Conservation (phyloP, 1,139 yeast species). For the Nakaseomyces nivariensis region DNA sequence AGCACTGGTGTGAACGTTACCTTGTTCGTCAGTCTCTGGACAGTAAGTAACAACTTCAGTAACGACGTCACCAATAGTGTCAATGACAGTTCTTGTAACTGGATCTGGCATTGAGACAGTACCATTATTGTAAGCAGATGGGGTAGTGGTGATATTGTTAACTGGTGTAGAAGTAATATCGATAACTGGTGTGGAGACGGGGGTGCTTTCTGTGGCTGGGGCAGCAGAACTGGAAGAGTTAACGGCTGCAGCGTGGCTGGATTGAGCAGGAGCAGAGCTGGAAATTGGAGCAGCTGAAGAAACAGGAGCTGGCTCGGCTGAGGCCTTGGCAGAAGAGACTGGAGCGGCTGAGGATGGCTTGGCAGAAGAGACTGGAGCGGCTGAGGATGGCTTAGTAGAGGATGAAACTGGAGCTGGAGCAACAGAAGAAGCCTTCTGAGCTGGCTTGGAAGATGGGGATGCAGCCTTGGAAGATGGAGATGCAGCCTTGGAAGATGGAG, state of each 20-base stretch:
- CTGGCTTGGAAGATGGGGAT: slow-evolving; percentile 26
- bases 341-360: background rate
- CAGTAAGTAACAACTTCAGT: slow-evolving; percentile 1
- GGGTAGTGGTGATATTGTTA: background rate
- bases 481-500: slow-evolving; percentile 7
- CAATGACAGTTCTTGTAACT: background rate
- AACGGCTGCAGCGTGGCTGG: background rate
- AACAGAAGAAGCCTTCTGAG: slow-evolving; percentile 21
- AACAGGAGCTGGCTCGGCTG: too few relatives aligned
- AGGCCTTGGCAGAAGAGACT: background rate
- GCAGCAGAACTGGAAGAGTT: background rate
- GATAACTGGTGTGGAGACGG: background rate
- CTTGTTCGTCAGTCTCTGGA: background rate
- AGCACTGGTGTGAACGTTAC: background rate
- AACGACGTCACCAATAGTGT: background rate
- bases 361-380: slow-evolving; percentile 18
- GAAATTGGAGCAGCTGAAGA: slow-evolving; percentile 11
- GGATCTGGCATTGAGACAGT: slow-evolving; percentile 1
- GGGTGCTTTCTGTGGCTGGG: background rate
- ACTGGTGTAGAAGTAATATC: background rate
- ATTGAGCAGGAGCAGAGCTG: slow-evolving; percentile 13
- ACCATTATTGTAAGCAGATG: background rate
- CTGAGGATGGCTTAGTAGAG: slow-evolving; percentile 21
- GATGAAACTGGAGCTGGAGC: slow-evolving; percentile 30
- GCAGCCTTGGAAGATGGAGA: slow-evolving; percentile 3